Conservation (phyloP, 1,284 basidiomycete genomes). For the Sporisorium graminicola region DNA sequence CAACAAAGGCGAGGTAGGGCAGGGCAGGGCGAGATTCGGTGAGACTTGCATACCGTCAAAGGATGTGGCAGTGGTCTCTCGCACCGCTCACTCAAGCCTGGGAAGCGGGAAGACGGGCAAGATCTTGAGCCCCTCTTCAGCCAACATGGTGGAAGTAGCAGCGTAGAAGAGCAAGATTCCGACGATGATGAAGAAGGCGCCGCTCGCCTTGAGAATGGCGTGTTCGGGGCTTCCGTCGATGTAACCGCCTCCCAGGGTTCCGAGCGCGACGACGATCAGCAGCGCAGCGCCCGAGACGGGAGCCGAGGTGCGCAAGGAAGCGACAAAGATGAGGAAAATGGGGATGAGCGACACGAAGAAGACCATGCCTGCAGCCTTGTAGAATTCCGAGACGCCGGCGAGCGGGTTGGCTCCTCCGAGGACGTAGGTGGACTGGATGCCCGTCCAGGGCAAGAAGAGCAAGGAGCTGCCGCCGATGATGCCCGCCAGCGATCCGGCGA, state of each 20-base stretch:
- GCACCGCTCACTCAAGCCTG: constrained; percentile 35
- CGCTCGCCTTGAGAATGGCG: constrained; percentile 28
- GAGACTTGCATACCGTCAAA: too few species aligned
- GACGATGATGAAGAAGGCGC: constrained; percentile 51
- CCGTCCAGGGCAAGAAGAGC: constrained; percentile 59
- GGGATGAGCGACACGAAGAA: constrained; percentile 54
- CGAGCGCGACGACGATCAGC: constrained; percentile 46
- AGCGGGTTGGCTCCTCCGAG: constrained; percentile 19
- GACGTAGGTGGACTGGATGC: constrained; percentile 50
- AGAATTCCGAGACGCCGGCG: constrained; percentile 22
- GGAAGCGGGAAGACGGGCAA: constrained; percentile 56
- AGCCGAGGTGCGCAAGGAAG: constrained; percentile 37
- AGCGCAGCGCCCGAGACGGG: constrained; percentile 36
- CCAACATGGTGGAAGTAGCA: constrained; percentile 42
- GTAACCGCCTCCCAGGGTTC: constrained; percentile 32
- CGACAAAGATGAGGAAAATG: constrained; percentile 54
- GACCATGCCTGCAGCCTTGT: constrained; percentile 39
- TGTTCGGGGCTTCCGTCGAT: constrained; percentile 24
- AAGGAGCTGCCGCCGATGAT: constrained; percentile 40
- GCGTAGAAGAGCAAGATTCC: constrained; percentile 48
- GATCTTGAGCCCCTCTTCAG: constrained; percentile 51
- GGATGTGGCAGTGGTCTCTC: too few species aligned
- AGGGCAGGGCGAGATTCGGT: not conserved
- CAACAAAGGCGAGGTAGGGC: not conserved
- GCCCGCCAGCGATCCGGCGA: constrained; percentile 41